Evolutionary conservation across 805 yeast species (phyloP).

Genomic region (Lipomyces kockii): DNA sequence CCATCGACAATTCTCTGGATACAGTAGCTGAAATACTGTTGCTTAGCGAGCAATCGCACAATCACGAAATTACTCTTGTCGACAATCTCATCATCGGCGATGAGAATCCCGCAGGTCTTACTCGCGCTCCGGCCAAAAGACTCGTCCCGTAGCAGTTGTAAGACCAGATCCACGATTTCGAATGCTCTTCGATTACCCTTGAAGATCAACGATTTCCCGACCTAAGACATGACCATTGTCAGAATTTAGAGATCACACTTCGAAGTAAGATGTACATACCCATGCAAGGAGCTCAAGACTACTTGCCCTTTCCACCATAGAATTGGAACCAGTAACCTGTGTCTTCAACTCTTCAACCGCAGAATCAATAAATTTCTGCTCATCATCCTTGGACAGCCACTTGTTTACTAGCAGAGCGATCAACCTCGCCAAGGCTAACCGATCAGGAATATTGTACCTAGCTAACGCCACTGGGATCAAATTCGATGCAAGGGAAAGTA

Average conservation of each 20-base stretch:
- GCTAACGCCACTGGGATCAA: background rate
- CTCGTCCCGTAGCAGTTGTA: slow-evolving; percentile 47
- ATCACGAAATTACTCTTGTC: slow-evolving; percentile 60
- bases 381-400: slow-evolving; percentile 48
- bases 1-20: slow-evolving; percentile 60
- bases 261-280: slow-evolving; percentile 5
- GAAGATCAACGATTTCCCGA: slow-evolving; percentile 69
- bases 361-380: slow-evolving; percentile 37
- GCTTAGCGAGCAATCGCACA: slow-evolving; percentile 75
- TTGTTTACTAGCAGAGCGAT: slow-evolving; percentile 63
- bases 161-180: slow-evolving; percentile 45
- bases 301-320: background rate
- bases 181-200: slow-evolving; percentile 54
- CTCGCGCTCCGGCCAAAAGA: slow-evolving; percentile 52
- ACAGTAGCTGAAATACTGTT: slow-evolving; percentile 67
- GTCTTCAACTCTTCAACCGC: slow-evolving; percentile 8
- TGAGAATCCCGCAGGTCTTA: slow-evolving; percentile 63
- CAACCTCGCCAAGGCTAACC: slow-evolving; percentile 62
- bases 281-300: slow-evolving; percentile 29
- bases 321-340: background rate
- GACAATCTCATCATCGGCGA: slow-evolving; percentile 69
- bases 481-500: slow-evolving; percentile 2
- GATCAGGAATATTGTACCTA: slow-evolving; percentile 42
- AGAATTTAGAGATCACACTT: background rate
- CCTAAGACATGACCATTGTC: slow-evolving; percentile 8